phyloP scores from a whole-genome alignment of 106 monocot species.

The Apostasia shenzhenica region DNA sequence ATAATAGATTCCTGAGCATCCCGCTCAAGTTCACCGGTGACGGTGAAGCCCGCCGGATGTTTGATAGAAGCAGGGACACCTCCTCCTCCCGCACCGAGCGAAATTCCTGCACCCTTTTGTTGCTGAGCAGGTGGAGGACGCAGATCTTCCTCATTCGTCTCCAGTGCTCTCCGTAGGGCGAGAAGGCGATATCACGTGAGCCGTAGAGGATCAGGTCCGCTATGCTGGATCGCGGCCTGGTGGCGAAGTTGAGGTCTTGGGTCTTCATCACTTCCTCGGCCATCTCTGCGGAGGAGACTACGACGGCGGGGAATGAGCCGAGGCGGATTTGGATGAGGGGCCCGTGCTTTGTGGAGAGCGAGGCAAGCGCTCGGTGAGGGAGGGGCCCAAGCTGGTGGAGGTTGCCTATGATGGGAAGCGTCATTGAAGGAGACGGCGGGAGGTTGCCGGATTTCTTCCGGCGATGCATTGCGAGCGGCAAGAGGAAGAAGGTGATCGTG shows the following conservation, averaged over 20 bases:
- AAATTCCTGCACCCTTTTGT: neutral
- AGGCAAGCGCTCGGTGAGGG: conserved; percentile 1
- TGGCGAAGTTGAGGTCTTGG: conserved; percentile 8
- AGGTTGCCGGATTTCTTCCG: neutral
- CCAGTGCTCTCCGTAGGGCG: conserved; percentile 1
- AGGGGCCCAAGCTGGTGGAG: conserved; percentile 11
- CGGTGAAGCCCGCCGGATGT: neutral
- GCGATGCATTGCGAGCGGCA: too few relatives aligned
- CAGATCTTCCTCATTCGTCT: neutral
- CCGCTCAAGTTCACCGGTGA: neutral
- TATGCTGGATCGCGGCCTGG: neutral
- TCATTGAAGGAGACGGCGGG: conserved; percentile 1
- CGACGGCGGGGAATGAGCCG: conserved; percentile 9
- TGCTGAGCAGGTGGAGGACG: neutral
- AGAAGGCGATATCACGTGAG: neutral
- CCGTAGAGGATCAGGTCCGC: neutral
- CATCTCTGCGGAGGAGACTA: conserved; percentile 8
- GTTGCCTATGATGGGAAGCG: conserved; percentile 13
- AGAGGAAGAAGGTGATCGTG: neutral
- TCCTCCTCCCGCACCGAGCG: conserved; percentile 4
- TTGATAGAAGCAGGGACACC: neutral
- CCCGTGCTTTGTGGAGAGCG: conserved; percentile 10
- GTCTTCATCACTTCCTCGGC: conserved; percentile 15
- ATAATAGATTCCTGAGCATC: neutral
- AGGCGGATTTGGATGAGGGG: conserved; percentile 14